Percentiles rank a stretch among this genome's conserved stretches.
Evolutionary conservation across 2,329 filamentous ascomycete species (phyloP).

Genomic region (Rhytidhysteron rufulum): DNA sequence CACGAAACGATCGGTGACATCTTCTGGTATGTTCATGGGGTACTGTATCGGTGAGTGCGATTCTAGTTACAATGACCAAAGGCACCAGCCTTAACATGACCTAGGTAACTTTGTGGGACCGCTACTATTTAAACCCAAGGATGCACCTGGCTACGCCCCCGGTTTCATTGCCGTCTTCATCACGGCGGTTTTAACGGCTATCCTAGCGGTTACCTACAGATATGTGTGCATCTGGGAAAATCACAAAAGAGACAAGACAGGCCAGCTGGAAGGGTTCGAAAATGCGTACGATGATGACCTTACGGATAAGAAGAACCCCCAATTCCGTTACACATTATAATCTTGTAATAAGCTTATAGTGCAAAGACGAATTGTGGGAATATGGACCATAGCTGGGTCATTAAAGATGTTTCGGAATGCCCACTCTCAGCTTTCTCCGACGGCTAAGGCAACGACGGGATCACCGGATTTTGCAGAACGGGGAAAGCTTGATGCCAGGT

Average conservation of each 20-base stretch:
- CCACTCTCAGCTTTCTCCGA: too few species aligned
- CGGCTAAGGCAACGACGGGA: too few species aligned
- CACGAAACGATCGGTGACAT: constrained; percentile 48
- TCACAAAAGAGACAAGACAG: constrained; percentile 39
- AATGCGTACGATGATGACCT: constrained; percentile 53
- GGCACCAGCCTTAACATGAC: too few species aligned
- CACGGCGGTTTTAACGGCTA: constrained; percentile 27
- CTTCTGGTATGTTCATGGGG: constrained; percentile 49
- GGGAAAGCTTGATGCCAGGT: too few species aligned
- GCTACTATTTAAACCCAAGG: constrained; percentile 14
- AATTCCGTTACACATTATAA: constrained; percentile 18
- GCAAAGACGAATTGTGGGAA: too few species aligned
- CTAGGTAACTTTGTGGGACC: constrained; percentile 33
- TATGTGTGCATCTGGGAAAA: constrained; percentile 45
- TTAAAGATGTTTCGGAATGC: too few species aligned
- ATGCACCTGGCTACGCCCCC: constrained; percentile 23
- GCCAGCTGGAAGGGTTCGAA: constrained; percentile 47
- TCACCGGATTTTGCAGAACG: too few species aligned
- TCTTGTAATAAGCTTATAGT: too few species aligned
- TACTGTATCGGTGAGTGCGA: constrained; percentile 46
- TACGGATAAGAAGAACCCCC: constrained; percentile 40
- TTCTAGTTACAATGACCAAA: constrained; percentile 4
- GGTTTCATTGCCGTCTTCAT: constrained; percentile 42
- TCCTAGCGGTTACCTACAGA: constrained; percentile 43
- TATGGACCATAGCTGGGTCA: too few species aligned